Percentiles rank a stretch among this genome's conserved stretches.
These are phyloP conservation scores for Cyanophora paradoxa DNA, from an alignment of 78 protist species.

Conservation along the genomic window DNA sequence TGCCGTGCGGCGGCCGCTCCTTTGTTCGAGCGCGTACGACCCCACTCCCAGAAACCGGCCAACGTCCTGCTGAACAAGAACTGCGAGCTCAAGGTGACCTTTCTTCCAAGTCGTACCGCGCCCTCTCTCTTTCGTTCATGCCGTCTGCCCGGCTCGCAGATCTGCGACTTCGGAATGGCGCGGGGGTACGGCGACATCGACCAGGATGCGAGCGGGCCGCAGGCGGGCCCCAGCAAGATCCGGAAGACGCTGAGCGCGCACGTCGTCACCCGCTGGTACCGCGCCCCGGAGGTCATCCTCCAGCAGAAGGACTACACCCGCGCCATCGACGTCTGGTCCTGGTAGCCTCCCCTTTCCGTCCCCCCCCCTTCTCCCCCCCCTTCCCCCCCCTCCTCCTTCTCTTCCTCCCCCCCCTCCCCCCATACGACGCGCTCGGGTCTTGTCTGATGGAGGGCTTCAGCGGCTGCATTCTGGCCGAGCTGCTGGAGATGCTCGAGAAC, in stretches of 20 bases:
- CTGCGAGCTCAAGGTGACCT: slow-evolving; percentile 30
- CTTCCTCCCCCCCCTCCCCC: background rate
- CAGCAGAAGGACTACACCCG: slow-evolving; percentile 59
- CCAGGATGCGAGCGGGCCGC: no score
- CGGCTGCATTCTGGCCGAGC: background rate
- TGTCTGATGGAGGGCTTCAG: background rate
- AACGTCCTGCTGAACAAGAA: slow-evolving; percentile 38
- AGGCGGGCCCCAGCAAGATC: background rate
- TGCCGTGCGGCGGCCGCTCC: background rate
- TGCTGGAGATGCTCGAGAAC: background rate
- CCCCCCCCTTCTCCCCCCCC: background rate
- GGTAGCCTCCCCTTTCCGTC: no score
- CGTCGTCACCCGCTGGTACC: slow-evolving; percentile 94
- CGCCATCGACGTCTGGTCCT: slow-evolving; percentile 48
- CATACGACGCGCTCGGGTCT: no score
- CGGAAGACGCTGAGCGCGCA: slow-evolving; percentile 38
- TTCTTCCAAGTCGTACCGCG: background rate
- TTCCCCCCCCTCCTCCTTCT: background rate
- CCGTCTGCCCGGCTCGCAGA: background rate
- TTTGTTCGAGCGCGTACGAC: background rate
- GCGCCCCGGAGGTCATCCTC: slow-evolving; percentile 90
- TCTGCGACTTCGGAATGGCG: slow-evolving; percentile 27
- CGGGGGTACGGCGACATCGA: no score
- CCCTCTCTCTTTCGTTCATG: background rate
- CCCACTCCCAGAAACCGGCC: slow-evolving; percentile 44